Evolutionary conservation across 257 asterid genomes (phyloP), one percentile per base, ranked within the genome.

Genomic region (Echium plantagineum): DNA sequence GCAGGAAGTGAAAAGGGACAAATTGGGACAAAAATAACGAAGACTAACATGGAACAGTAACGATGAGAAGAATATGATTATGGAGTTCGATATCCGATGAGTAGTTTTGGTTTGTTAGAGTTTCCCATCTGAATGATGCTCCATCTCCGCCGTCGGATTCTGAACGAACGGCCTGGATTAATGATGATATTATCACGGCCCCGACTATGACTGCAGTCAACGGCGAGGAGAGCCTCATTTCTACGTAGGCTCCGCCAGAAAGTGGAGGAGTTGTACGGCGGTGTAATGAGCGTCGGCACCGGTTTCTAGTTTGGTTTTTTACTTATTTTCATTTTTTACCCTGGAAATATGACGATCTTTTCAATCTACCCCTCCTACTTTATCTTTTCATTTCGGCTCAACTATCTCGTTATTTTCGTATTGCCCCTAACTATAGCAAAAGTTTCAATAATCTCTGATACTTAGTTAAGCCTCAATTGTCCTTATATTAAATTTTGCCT

Each of bases 61-160:
- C 84, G 59, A 90, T 66, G 68, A 90, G 85, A 61, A 90, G 82
- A 62, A 83, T 64, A 57, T 73, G 81, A 42, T 84, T 84, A 74
- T 87, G 83, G 69, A 83, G 82, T 22, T 76, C 85, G 77, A 87
- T 85, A 74, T 80, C 89, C 19, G 90, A 77, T 46, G 94, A 74
- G 71, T 69, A 83, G 80, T 83, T 85, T 30, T 63, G 69, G 64
- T 87, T 83, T 6, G 82, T 80, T 7, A 90, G 72, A 72, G 72
- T 74, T 74, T 87, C 80, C 97, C 97, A 90, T 72, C 46, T 35
- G 12, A 35, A 35, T 35, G 65, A 68, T 31, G 49, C 66, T 53
- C 67, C 60, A 15, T 57, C 58, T 18, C 66, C 69, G 20, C 68
- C 73, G 68, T 21, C 74, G 63, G 52, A 59, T 35, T 55, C 66